Percentiles rank a stretch among this genome's conserved stretches.
These are phyloP conservation scores for Tilletia caries DNA, from an alignment of 1,284 basidiomycete genomes.

Conservation along the genomic window DNA sequence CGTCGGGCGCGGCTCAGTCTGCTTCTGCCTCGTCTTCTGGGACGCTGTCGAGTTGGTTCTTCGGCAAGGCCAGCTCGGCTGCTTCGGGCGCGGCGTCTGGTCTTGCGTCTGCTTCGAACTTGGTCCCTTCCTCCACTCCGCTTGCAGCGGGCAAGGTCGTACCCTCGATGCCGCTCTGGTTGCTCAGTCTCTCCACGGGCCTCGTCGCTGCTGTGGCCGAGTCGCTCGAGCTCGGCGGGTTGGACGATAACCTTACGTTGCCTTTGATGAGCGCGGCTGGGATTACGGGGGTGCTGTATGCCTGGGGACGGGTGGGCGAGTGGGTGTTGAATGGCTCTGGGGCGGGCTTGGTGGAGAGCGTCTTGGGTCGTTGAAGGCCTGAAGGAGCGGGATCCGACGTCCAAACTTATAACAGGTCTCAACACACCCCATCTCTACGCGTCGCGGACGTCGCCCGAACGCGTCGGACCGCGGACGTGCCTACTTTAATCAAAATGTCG, in stretches of 20 bases:
- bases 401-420: no score
- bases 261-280: conserved; percentile 84
- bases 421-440: no score
- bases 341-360: background rate
- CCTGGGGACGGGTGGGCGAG: conserved; percentile 33
- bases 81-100: background rate
- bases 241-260: conserved; percentile 90
- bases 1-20: background rate
- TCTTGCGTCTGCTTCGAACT: background rate
- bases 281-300: conserved; percentile 60
- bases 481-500: no score
- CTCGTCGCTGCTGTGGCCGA: conserved; percentile 54
- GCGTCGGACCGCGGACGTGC: no score
- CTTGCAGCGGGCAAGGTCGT: conserved; percentile 17
- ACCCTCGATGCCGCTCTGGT: conserved; percentile 40
- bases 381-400: no score
- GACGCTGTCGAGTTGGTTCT: background rate
- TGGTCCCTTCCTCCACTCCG: background rate
- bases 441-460: no score
- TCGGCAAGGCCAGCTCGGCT: background rate
- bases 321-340: conserved; percentile 8
- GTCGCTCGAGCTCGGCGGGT: conserved; percentile 68
- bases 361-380: background rate
- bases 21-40: background rate
- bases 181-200: conserved; percentile 40